Percentiles rank a stretch among this genome's conserved stretches.
phyloP scores from a whole-genome alignment of 768 basidiomycete genomes.

The Lactarius hengduanensis region DNA sequence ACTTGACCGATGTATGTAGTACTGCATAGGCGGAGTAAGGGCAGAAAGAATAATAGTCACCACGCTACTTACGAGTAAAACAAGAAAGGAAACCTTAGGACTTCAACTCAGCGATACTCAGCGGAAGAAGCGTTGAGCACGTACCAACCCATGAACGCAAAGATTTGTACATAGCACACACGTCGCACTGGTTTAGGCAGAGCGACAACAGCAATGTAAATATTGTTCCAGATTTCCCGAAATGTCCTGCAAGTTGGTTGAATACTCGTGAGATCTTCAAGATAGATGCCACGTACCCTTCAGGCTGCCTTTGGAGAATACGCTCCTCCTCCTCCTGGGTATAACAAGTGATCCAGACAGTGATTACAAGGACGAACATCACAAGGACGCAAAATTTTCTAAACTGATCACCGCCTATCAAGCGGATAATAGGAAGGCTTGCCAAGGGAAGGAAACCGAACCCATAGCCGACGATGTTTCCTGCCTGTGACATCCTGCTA shows the following conservation, averaged over 20 bases:
- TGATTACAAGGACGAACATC: slow-evolving; percentile 71
- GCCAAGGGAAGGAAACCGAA: slow-evolving; percentile 92
- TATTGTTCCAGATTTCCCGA: slow-evolving; percentile 75
- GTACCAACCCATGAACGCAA: slow-evolving; percentile 96
- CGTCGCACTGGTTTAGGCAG: slow-evolving; percentile 82
- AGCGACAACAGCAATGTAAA: slow-evolving; percentile 65
- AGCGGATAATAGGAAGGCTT: slow-evolving; percentile 68
- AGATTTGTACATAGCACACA: slow-evolving; percentile 91
- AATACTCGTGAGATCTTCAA: slow-evolving; percentile 15
- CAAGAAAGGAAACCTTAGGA: slow-evolving; percentile 84
- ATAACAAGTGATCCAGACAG: slow-evolving; percentile 87
- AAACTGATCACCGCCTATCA: slow-evolving; percentile 91
- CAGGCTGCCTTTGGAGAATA: slow-evolving; percentile 42
- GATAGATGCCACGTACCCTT: slow-evolving; percentile 28
- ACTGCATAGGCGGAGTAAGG: slow-evolving; percentile 38
- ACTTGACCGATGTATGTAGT: slow-evolving; percentile 94
- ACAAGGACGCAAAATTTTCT: slow-evolving; percentile 92
- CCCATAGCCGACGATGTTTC: slow-evolving; percentile 92
- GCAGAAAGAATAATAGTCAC: slow-evolving; percentile 5
- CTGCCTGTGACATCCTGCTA: slow-evolving; percentile 93
- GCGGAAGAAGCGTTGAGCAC: slow-evolving; percentile 30
- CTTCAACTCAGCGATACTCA: slow-evolving; percentile 15
- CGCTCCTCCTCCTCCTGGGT: slow-evolving; percentile 80
- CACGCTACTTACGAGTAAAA: slow-evolving; percentile 71
- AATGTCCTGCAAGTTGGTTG: slow-evolving; percentile 45